Evolutionary conservation across 2,329 filamentous ascomycete species (phyloP).

Genomic region (Claviceps paspali): DNA sequence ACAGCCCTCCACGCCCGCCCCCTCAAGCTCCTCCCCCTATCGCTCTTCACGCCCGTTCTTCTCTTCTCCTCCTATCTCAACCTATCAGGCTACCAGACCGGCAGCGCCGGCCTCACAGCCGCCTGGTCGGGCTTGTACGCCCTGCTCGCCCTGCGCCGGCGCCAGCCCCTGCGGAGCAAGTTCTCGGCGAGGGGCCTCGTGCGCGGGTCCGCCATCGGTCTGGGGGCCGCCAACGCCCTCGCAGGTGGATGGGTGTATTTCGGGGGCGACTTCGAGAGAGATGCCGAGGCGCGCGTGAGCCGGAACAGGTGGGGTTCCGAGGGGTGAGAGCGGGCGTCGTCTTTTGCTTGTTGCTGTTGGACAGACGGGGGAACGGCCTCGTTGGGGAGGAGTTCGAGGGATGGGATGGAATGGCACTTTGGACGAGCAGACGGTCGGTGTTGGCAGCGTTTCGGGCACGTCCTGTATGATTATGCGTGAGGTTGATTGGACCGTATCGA

Average conservation of each 20-base stretch:
- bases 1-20: slow-evolving; percentile 41
- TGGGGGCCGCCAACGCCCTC: slow-evolving; percentile 32
- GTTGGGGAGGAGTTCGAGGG: too few species aligned
- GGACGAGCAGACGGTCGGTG: too few species aligned
- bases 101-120: slow-evolving; percentile 38
- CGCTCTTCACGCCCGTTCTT: slow-evolving; percentile 26
- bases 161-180: slow-evolving; percentile 24
- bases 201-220: slow-evolving; percentile 32
- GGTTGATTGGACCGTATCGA: too few species aligned
- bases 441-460: too few species aligned
- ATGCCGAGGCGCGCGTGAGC: slow-evolving; percentile 31
- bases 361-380: too few species aligned
- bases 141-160: slow-evolving; percentile 35
- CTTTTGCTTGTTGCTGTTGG: too few species aligned
- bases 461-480: too few species aligned
- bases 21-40: slow-evolving; percentile 33
- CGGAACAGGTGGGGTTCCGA: slow-evolving; percentile 34
- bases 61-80: slow-evolving; percentile 41
- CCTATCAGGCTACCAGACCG: slow-evolving; percentile 41
- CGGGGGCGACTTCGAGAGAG: slow-evolving; percentile 32
- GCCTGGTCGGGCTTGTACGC: slow-evolving; percentile 44
- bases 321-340: slow-evolving; percentile 7
- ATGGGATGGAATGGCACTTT: too few species aligned
- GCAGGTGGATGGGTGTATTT: slow-evolving; percentile 38
- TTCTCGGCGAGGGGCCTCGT: slow-evolving; percentile 34